These are phyloP conservation scores for Ceratocystis harringtonii DNA, from an alignment of 2,329 filamentous ascomycete genomes.

Conservation along the genomic window DNA sequence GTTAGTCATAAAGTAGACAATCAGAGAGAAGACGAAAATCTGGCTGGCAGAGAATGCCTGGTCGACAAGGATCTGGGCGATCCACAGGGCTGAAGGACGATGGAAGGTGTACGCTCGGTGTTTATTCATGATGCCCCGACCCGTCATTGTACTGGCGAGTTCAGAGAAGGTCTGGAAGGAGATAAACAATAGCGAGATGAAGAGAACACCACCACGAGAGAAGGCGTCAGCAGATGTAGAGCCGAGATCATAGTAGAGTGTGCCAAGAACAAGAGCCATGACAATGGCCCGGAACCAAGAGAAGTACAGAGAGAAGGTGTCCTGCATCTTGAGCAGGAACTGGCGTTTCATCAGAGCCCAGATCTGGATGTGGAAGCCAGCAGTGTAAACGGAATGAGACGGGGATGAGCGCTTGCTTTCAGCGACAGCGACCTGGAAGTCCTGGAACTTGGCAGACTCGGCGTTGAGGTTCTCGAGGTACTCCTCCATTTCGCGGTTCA, in stretches of 20 bases:
- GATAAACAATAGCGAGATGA: conserved; percentile 68
- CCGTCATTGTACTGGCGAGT: conserved; percentile 58
- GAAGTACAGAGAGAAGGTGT: conserved; percentile 60
- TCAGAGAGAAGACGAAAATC: conserved; percentile 57
- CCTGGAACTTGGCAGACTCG: conserved; percentile 53
- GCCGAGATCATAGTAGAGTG: conserved; percentile 59
- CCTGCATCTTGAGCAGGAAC: conserved; percentile 73
- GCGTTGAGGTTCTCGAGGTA: conserved; percentile 51
- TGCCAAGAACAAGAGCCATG: conserved; percentile 65
- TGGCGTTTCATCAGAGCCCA: conserved; percentile 75
- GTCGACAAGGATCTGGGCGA: conserved; percentile 70
- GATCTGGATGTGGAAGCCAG: conserved; percentile 69
- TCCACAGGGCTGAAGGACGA: conserved; percentile 66
- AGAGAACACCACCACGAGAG: conserved; percentile 66
- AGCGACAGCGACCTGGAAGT: conserved; percentile 59
- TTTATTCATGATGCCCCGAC: conserved; percentile 65
- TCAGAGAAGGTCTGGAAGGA: conserved; percentile 78
- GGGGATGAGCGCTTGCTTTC: conserved; percentile 60
- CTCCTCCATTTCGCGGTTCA: conserved; percentile 50
- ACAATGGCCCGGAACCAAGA: conserved; percentile 54
- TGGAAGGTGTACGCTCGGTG: conserved; percentile 75
- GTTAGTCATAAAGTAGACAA: conserved; percentile 67
- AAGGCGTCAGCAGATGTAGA: conserved; percentile 56
- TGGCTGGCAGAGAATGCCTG: conserved; percentile 55
- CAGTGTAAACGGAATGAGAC: conserved; percentile 35